Evolutionary conservation across 441 rosid genomes (phyloP), one percentile per base, ranked within the genome.

Genomic region (Brassica hybrid): DNA sequence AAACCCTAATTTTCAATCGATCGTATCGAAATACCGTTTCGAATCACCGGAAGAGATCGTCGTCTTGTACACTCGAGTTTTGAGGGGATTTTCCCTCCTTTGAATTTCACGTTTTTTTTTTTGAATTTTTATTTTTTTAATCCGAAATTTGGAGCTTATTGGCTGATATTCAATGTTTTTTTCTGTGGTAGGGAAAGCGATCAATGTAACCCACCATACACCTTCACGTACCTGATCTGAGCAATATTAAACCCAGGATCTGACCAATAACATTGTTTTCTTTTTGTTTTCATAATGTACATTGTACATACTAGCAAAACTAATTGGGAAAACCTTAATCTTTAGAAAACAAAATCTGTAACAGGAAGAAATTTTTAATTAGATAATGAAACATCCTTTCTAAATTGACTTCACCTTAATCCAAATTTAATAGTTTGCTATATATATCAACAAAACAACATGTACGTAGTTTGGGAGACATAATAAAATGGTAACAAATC

Each of bases 161-260:
- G 69, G 59, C 27, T 71, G 66, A 67, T 71, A 21, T 75, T 75
- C 69, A 43, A 21, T 78, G 73, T 8, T 50, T 76, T 61, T 7
- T 50, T 43, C 64, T 70, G 83, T 82, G 85, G 86, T 78, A 71
- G 79, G 52, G 85, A 80, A 75, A 71, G 74, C 74, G 82, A 79
- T 50, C 71, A 60, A 41, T 61, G 67, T 27, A 27, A 75, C 17
- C 7, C 10, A 2, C 8, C 6, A 6, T 72, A 65, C 79, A 77
- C 81, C 75, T 63, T 18, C 74, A 16, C 45, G 81, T 21, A 79
- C 10, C 68, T 18, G 10, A 80, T 54, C 43, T 16, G 3, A 45
- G 54, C 16, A 43, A 41, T 54, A 54, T 54, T 54, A 54, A 16
- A 7, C 21, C 21, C 17, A 54, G 58, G 21, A 57, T 18, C 6